Conservation (phyloP, 202 grass and related monocot genomes). For the Dendrocalamus latiflorus region DNA sequence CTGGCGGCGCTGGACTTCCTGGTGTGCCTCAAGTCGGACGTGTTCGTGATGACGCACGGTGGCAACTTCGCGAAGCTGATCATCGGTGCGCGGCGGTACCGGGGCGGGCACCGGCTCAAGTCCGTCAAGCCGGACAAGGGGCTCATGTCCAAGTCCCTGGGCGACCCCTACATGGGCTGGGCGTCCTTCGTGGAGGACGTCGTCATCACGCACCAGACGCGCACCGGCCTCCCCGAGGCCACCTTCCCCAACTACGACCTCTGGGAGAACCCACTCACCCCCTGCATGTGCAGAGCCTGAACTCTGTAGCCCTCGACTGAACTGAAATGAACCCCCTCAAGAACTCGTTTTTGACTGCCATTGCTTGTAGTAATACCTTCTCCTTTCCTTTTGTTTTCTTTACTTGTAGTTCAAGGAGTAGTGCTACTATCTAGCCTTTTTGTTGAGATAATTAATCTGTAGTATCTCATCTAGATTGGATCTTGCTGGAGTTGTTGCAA, state of each 20-base stretch:
- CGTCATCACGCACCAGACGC: conserved; percentile 53
- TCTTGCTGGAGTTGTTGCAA: too few species aligned
- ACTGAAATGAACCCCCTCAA: too few species aligned
- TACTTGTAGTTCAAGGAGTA: not conserved
- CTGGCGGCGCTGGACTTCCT: conserved; percentile 72
- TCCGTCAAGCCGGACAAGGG: conserved; percentile 88
- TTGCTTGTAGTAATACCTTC: too few species aligned
- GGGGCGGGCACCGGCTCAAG: conserved; percentile 59
- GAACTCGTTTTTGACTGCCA: too few species aligned
- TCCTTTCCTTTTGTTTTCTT: too few species aligned
- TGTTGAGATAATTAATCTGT: not conserved
- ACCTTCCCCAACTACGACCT: conserved; percentile 63
- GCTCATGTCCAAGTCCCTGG: conserved; percentile 81
- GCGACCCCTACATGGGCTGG: conserved; percentile 76
- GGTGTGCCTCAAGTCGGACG: conserved; percentile 80
- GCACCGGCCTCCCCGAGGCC: conserved; percentile 47
- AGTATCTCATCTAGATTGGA: not conserved
- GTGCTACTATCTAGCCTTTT: not conserved
- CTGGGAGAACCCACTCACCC: conserved; percentile 78
- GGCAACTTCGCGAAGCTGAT: conserved; percentile 90
- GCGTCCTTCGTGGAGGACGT: conserved; percentile 66
- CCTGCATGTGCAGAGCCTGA: conserved; percentile 69
- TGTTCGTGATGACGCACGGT: conserved; percentile 77
- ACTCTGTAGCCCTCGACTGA: too few species aligned
- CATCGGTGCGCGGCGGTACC: conserved; percentile 62